Base-by-base conservation (phyloP, 257 asterid genomes). In the Fraxinus cuspidata region DNA sequence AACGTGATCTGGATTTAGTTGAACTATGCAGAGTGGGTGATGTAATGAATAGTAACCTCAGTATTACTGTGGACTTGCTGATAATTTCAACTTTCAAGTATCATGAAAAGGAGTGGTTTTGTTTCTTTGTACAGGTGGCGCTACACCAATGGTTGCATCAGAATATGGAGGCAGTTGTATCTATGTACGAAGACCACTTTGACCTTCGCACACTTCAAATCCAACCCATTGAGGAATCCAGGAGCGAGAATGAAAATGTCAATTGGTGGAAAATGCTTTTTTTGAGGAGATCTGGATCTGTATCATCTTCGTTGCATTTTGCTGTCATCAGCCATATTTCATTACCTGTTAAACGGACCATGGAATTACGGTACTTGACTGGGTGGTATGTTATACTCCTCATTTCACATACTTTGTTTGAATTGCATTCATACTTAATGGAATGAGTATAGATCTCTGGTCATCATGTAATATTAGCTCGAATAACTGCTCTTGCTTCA, bases 151-250 rank as follows among this genome's bases (percentile, higher is more conserved):
- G 98, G 99, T 76, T 93, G 86, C 97, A 89, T 84, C 97, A 90
- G 81, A 95, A 95, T 88, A 88, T 93, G 97, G 93, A 85, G 51
- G 96, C 97, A 35, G 92, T 95, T 82, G 96, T 86, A 68, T 95
- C 96, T 21, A 95, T 95, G 99, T 95, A 89, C 35, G 99, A 95
- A 80, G 99, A 95, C 73, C 92, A 85, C 81, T 95, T 95, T 84
- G 98, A 91, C 74, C 88, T 95, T 74, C 80, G 85, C 79, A 89
- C 93, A 77, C 88, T 95, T 82, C 83, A 87, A 75, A 83, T 86
- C 58, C 88, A 81, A 76, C 73, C 81, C 66, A 51, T 89, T 75
- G 88, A 87, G 83, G 86, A 78, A 73, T 74, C 87, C 47, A 1
- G 83, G 64, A 74, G 42, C 18, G 83, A 82, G 77, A 83, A 76